A percentile compares a stretch with the other conserved stretches of the same genome.
These are phyloP conservation scores for Arthroderma sp. DNA, from an alignment of 2,329 filamentous ascomycete species.

Conservation along the genomic window DNA sequence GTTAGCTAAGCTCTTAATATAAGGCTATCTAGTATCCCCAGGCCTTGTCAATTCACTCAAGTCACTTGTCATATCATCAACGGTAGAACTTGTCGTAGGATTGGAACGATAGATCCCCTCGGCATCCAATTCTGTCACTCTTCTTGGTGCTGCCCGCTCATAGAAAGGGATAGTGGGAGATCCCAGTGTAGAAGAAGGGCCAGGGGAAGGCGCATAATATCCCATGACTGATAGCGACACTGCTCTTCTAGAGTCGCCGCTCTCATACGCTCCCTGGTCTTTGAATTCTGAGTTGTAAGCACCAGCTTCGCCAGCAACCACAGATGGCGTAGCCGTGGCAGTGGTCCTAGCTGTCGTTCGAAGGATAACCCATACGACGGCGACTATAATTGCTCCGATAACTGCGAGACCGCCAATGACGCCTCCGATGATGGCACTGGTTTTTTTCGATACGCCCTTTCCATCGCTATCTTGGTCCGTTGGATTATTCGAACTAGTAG, in stretches of 20 bases:
- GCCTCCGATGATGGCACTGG: neutral
- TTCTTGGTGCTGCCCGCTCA: neutral
- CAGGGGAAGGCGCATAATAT: neutral
- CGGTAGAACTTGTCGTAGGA: neutral
- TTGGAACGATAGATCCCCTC: neutral
- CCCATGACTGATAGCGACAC: neutral
- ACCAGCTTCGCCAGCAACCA: neutral
- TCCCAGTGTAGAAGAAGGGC: neutral
- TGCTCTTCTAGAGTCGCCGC: neutral
- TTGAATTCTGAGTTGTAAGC: neutral
- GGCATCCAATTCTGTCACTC: neutral
- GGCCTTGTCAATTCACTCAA: neutral
- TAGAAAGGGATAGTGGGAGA: neutral
- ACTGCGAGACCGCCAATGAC: slow-evolving; percentile 1
- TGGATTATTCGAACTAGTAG: neutral
- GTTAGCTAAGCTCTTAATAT: neutral
- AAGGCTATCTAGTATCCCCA: neutral
- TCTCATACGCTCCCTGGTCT: neutral
- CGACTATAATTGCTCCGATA: neutral
- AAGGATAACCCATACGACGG: neutral
- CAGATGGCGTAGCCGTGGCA: neutral
- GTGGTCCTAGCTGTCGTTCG: neutral
- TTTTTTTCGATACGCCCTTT: neutral
- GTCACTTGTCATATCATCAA: neutral
- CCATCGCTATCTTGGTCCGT: neutral